Conservation (phyloP, 1,284 basidiomycete species). For the Meripilus lineatus region DNA sequence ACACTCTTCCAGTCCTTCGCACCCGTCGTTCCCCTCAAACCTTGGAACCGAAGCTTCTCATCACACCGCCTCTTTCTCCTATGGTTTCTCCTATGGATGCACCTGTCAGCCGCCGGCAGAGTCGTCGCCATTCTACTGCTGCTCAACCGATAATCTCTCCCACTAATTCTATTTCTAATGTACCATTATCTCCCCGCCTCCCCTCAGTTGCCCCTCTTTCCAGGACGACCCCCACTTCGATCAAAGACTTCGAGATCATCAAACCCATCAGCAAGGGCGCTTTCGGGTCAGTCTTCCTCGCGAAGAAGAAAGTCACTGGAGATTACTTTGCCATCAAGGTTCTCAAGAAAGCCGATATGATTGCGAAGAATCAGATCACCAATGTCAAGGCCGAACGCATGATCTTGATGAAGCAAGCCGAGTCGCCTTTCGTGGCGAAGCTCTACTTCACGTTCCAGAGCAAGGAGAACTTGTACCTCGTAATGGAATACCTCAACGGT, state of each 20-base stretch:
- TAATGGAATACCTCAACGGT: slow-evolving; percentile 98
- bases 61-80: slow-evolving; percentile 76
- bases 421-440: slow-evolving; percentile 99
- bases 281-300: slow-evolving; percentile 96
- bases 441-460: slow-evolving; percentile 99
- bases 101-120: slow-evolving; percentile 43
- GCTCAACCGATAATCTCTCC: slow-evolving; percentile 60
- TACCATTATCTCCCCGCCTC: slow-evolving; percentile 86
- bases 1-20: slow-evolving; percentile 31
- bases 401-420: slow-evolving; percentile 99
- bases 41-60: slow-evolving; percentile 59
- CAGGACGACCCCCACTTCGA: slow-evolving; percentile 83
- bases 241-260: slow-evolving; percentile 99
- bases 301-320: slow-evolving; percentile 96
- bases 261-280: slow-evolving; percentile 99
- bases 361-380: slow-evolving; percentile 99
- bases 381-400: slow-evolving; percentile 99
- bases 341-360: slow-evolving; percentile 99
- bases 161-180: slow-evolving; percentile 38
- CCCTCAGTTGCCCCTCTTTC: slow-evolving; percentile 74
- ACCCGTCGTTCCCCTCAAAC: slow-evolving; percentile 59
- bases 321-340: slow-evolving; percentile 99
- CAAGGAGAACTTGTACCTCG: slow-evolving; percentile 96
- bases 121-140: slow-evolving; percentile 67
- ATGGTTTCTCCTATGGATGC: slow-evolving; percentile 56